A percentile compares a stretch with the other conserved stretches of the same genome.
Conservation (phyloP, 208 protist genomes). For the Leptomonas pyrrhocoris region DNA sequence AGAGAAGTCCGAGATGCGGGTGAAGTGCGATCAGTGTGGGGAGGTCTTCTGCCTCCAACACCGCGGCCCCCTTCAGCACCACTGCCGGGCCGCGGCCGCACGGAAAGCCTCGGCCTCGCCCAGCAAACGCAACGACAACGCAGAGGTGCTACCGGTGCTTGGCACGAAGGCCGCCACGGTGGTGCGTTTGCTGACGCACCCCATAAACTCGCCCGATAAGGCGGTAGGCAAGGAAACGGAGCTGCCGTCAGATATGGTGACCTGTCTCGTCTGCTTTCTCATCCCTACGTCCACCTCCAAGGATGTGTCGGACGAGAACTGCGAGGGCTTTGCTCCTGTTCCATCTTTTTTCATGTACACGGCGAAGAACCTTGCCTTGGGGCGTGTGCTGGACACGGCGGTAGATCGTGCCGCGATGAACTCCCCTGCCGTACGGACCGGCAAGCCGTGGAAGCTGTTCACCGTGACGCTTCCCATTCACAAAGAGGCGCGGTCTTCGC, state of each 20-base stretch:
- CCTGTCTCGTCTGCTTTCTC: slow-evolving; percentile 60
- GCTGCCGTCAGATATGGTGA: slow-evolving; percentile 52
- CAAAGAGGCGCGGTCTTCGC: slow-evolving; percentile 25
- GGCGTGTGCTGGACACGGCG: slow-evolving; percentile 64
- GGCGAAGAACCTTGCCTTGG: slow-evolving; percentile 55
- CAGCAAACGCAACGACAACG: neutral
- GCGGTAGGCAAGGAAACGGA: slow-evolving; percentile 72
- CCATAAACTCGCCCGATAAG: slow-evolving; percentile 56
- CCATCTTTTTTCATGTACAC: slow-evolving; percentile 78
- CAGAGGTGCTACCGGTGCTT: slow-evolving; percentile 4
- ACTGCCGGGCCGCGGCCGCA: slow-evolving; percentile 38
- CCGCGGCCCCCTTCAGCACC: slow-evolving; percentile 54
- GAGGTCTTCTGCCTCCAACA: slow-evolving; percentile 80
- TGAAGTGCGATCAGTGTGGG: slow-evolving; percentile 69
- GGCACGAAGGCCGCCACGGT: slow-evolving; percentile 28
- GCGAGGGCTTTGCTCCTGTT: slow-evolving; percentile 41
- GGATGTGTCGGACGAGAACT: slow-evolving; percentile 1
- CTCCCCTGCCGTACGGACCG: slow-evolving; percentile 34
- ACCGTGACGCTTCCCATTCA: slow-evolving; percentile 48
- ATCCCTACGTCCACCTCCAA: slow-evolving; percentile 18
- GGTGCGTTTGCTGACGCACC: slow-evolving; percentile 37
- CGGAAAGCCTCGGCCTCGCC: slow-evolving; percentile 14
- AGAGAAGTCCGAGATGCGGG: slow-evolving; percentile 37
- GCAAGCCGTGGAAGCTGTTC: slow-evolving; percentile 52
- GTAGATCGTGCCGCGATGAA: slow-evolving; percentile 55